These are phyloP conservation scores for Suhomyces pyralidae DNA, from an alignment of 805 yeast genomes.

Conservation along the genomic window DNA sequence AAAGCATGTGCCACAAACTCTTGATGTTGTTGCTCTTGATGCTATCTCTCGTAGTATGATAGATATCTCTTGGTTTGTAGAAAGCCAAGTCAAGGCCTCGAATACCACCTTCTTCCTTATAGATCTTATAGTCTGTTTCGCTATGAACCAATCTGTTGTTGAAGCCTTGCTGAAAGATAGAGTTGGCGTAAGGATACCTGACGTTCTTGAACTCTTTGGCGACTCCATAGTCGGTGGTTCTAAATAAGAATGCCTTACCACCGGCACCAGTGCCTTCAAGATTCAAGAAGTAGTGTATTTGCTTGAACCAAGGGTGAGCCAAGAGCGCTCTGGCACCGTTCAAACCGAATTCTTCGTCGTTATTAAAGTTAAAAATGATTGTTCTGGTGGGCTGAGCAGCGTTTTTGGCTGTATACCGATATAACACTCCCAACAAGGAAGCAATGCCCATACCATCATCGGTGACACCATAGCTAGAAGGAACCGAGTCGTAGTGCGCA, in stretches of 20 bases:
- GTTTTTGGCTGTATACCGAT: conserved; percentile 33
- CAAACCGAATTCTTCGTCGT: conserved; percentile 85
- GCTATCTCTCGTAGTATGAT: conserved; percentile 76
- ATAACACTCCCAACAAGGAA: conserved; percentile 67
- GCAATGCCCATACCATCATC: conserved; percentile 93
- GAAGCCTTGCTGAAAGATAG: conserved; percentile 83
- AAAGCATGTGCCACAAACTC: conserved; percentile 83
- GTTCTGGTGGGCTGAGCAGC: conserved; percentile 63
- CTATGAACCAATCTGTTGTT: conserved; percentile 66
- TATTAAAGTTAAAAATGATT: conserved; percentile 79
- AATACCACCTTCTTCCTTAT: conserved; percentile 55
- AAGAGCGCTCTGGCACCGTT: conserved; percentile 76
- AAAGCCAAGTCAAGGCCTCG: conserved; percentile 91
- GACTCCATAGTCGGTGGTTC: conserved; percentile 78
- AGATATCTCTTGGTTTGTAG: conserved; percentile 76
- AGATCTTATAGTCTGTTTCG: conserved; percentile 83
- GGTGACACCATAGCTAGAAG: conserved; percentile 82
- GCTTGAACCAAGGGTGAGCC: conserved; percentile 66
- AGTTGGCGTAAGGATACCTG: conserved; percentile 70
- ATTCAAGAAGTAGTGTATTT: conserved; percentile 66
- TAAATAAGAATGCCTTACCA: conserved; percentile 74
- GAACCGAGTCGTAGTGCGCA: conserved; percentile 89
- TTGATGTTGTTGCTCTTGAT: conserved; percentile 60
- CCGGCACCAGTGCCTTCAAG: conserved; percentile 94
- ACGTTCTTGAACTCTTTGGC: conserved; percentile 56